Base-by-base conservation (phyloP, 1,139 yeast genomes). In the Yamadazyma friedrichii region DNA sequence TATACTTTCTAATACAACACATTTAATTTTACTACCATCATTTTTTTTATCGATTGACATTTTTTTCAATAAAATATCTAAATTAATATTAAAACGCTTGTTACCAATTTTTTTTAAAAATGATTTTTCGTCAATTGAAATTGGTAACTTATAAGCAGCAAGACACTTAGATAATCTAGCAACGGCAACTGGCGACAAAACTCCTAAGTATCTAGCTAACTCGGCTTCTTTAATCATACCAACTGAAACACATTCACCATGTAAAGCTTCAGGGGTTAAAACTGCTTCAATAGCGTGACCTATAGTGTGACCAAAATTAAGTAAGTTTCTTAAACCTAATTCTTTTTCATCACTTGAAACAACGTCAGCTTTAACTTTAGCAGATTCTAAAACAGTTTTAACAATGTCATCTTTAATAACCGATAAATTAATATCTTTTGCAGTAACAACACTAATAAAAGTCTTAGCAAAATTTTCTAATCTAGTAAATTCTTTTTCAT, bases 261-360 rank as follows among this genome's bases (percentile, higher is more conserved):
- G 99, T 36, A 93, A 75, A 15, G 96, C 94, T 61, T 91, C 89
- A 8, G 99, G 98, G 4, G 98, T 89, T 50, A 93, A 74, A 28
- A 94, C 81, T 12, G 98, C 98, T 68, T 93, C 99, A 52, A 86
- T 89, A 20, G 99, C 99, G 62, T 93, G 99, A 35, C 98, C 99
- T 55, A 93, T 91, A 29, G 97, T 82, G 63, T 93, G 99, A 25
- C 99, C 99, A 59, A 93, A 94, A 65, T 93, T 93, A 48, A 93
- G 76, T 53, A 93, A 70, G 63, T 93, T 93, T 67, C 99, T 79
- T 53, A 93, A 76, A 2, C 97, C 95, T 40, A 96, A 88, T 63
- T 94, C 98, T 57, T 95, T 85, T 65, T 94, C 99, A 64, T 94
- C 99, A 12, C 83, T 75, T 4, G 96, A 80, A 12, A 94, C 99